phyloP scores from a whole-genome alignment of 2,329 filamentous ascomycete species.

The Diplodia sapinea region DNA sequence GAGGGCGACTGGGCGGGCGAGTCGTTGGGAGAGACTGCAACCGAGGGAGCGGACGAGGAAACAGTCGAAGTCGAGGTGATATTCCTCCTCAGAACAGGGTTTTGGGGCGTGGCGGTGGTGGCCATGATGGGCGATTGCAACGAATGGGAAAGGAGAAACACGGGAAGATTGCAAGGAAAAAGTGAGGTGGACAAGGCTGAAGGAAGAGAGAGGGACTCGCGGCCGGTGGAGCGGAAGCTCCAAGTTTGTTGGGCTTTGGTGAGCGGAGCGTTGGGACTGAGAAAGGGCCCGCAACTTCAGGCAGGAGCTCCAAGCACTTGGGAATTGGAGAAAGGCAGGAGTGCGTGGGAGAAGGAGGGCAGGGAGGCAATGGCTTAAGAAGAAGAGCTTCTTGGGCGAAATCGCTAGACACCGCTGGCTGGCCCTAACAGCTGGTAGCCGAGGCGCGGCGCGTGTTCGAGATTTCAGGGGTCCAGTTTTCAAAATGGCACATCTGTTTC shows the following conservation, averaged over 20 bases:
- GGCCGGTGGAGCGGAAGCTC: slow-evolving; percentile 22
- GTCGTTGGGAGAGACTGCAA: slow-evolving; percentile 62
- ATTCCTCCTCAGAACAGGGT: slow-evolving; percentile 51
- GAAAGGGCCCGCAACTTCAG: slow-evolving; percentile 12
- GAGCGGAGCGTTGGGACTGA: slow-evolving; percentile 25
- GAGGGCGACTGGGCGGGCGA: slow-evolving; percentile 72
- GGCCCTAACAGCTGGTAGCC: slow-evolving; percentile 3
- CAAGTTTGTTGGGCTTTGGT: slow-evolving; percentile 31
- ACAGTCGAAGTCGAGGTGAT: slow-evolving; percentile 57
- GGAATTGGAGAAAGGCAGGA: background rate
- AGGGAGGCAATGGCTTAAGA: slow-evolving; percentile 24
- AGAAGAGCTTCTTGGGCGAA: slow-evolving; percentile 13
- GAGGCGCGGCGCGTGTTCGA: slow-evolving; percentile 28
- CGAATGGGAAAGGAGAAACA: background rate
- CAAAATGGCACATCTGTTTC: slow-evolving; percentile 23
- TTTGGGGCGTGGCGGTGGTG: slow-evolving; percentile 61
- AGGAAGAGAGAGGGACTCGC: background rate
- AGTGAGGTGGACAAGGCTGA: too few relatives aligned
- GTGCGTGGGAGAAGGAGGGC: slow-evolving; percentile 1
- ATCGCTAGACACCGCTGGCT: background rate
- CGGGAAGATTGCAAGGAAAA: background rate
- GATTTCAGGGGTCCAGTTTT: slow-evolving; percentile 30
- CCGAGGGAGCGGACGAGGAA: slow-evolving; percentile 61
- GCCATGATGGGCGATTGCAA: slow-evolving; percentile 38
- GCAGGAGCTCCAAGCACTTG: slow-evolving; percentile 24